Base-by-base conservation (phyloP, 1,284 basidiomycete species). In the Limonomyces culmigenus region DNA sequence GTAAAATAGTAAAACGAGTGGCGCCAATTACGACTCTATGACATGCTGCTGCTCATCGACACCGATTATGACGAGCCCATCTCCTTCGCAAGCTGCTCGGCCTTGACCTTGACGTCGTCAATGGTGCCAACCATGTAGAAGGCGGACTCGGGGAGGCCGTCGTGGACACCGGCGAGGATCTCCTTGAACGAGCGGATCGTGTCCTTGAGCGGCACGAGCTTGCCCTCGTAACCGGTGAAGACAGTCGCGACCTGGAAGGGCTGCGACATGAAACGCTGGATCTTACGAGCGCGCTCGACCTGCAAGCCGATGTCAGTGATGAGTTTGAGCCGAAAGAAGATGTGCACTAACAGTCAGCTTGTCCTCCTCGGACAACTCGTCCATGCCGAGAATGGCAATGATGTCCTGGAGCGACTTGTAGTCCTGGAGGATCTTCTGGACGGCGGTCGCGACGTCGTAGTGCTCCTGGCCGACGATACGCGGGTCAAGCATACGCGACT, bases 331-430 rank as follows among this genome's bases (percentile, higher is more conserved):
- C 5, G 30, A 3, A 33, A 2, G 17, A 38, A 33, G 16, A 29
- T 29, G 25, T 27, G 29, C 23, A 61, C 73, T 40, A 59, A 95
- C 93, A 49, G 89, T 93, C 47, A 97, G 69, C 69, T 98, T 98
- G 68, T 98, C 93, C 69, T 96, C 92, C 61, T 97, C 93, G 25
- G 91, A 96, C 70, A 98, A 78, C 63, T 98, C 93, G 58, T 97
- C 93, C 93, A 97, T 97, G 74, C 93, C 93, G 52, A 98, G 63
- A 65, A 93, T 92, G 53, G 88, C 84, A 65, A 89, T 88, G 57
- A 87, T 86, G 69, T 86, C 83, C 68, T 98, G 93, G 52, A 98
- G 78, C 40, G 91, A 95, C 72, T 97, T 97, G 83, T 98, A 97
- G 62, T 93, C 87, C 69, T 98, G 93, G 47, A 98, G 85, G 54